phyloP scores from a whole-genome alignment of 2,329 filamentous ascomycete species.

The Grosmannia serpens region DNA sequence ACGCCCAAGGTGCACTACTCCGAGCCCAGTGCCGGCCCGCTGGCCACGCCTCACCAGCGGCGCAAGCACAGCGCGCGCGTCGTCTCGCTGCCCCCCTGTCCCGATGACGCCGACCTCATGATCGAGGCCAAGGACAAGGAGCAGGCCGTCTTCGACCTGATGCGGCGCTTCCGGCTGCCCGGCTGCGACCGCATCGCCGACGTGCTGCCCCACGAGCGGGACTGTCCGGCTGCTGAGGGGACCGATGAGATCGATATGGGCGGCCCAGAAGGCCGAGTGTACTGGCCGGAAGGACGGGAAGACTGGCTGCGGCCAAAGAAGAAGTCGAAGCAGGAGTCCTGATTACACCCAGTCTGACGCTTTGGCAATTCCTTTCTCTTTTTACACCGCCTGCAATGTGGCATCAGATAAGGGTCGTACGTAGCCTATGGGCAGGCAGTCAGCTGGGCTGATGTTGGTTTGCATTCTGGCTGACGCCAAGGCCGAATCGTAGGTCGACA shows the following conservation, averaged over 20 bases:
- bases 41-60: slow-evolving; percentile 59
- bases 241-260: slow-evolving; percentile 72
- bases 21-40: slow-evolving; percentile 63
- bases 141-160: slow-evolving; percentile 88
- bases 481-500: no score
- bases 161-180: slow-evolving; percentile 76
- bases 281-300: slow-evolving; percentile 84
- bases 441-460: no score
- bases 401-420: no score
- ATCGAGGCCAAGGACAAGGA: slow-evolving; percentile 98
- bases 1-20: slow-evolving; percentile 97
- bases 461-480: no score
- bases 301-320: slow-evolving; percentile 81
- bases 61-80: slow-evolving; percentile 80
- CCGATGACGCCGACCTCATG: slow-evolving; percentile 86
- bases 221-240: slow-evolving; percentile 3
- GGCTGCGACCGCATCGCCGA: slow-evolving; percentile 68
- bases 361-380: no score
- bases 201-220: slow-evolving; percentile 61
- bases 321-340: slow-evolving; percentile 6
- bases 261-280: slow-evolving; percentile 68
- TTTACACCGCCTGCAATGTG: no score
- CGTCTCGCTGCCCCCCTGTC: slow-evolving; percentile 68
- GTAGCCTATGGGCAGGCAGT: no score
- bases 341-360: no score